phyloP scores from a whole-genome alignment of 2,329 filamentous ascomycete genomes.

The Monosporascus sp. region DNA sequence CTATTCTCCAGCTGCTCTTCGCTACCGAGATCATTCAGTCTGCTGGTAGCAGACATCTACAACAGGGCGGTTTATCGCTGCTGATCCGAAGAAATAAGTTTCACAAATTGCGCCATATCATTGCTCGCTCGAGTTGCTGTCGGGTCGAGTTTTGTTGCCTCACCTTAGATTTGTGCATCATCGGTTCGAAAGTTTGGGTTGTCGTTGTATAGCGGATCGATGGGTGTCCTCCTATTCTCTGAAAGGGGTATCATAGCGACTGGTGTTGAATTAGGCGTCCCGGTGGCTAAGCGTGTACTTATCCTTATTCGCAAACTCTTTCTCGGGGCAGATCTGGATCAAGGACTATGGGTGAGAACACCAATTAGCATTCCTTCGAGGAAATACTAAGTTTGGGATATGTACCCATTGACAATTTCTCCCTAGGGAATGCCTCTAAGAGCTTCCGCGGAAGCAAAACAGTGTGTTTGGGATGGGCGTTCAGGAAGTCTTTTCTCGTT shows the following conservation, averaged over 20 bases:
- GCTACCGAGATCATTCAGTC: too few relatives aligned
- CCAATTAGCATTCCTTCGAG: neutral
- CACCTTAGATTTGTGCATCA: conserved; percentile 7
- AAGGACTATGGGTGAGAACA: neutral
- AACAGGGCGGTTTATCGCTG: too few relatives aligned
- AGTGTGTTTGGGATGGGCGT: neutral
- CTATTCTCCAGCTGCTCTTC: too few relatives aligned
- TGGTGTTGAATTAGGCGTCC: conserved; percentile 26
- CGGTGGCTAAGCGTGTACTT: conserved; percentile 12
- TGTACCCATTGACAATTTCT: neutral
- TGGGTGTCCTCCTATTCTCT: conserved; percentile 9
- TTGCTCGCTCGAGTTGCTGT: neutral
- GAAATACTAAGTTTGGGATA: neutral
- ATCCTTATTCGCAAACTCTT: conserved; percentile 4
- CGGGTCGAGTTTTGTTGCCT: neutral
- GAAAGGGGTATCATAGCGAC: conserved; percentile 15
- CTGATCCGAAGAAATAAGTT: too few relatives aligned
- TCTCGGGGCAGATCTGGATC: conserved; percentile 1
- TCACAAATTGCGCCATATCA: too few relatives aligned
- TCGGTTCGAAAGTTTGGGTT: neutral
- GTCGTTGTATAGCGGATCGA: conserved; percentile 6
- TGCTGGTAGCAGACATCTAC: too few relatives aligned
- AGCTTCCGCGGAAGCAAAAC: neutral
- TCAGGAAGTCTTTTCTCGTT: neutral
- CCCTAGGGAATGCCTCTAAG: neutral